phyloP scores from a whole-genome alignment of 352 stramenopile species.

The Aphanomyces invadans region DNA sequence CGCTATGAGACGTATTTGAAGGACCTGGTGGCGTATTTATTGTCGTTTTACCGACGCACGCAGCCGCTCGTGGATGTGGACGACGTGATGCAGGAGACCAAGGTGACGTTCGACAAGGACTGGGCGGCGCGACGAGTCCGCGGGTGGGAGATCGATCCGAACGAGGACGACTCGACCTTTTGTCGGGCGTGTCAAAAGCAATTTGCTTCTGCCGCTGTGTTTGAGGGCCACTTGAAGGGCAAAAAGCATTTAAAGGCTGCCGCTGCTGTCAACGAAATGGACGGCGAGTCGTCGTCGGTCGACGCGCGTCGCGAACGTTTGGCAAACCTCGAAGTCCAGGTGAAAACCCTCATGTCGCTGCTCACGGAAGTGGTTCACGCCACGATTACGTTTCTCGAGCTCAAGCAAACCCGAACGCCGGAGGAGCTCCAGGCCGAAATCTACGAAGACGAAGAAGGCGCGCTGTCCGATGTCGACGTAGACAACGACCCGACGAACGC shows the following conservation, averaged over 20 bases:
- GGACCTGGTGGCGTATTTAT: constrained; percentile 73
- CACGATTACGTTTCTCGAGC: constrained; percentile 76
- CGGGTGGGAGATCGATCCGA: constrained; percentile 40
- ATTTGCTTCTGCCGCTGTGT: constrained; percentile 65
- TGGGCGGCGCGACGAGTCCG: constrained; percentile 53
- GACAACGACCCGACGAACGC: constrained; percentile 53
- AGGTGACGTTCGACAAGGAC: constrained; percentile 76
- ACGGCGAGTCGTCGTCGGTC: background rate
- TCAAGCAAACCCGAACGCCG: constrained; percentile 83
- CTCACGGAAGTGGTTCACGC: constrained; percentile 77
- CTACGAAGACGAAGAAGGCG: constrained; percentile 76
- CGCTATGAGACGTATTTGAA: constrained; percentile 61
- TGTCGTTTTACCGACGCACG: constrained; percentile 80
- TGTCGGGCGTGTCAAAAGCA: constrained; percentile 63
- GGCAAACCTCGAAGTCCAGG: constrained; percentile 63
- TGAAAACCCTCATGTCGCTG: constrained; percentile 63
- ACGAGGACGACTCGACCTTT: constrained; percentile 32
- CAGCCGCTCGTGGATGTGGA: constrained; percentile 83
- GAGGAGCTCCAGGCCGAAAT: constrained; percentile 82
- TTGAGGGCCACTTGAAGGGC: constrained; percentile 58
- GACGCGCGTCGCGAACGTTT: constrained; percentile 32
- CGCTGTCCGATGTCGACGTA: constrained; percentile 73
- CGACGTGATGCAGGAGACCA: constrained; percentile 74
- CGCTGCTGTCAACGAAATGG: constrained; percentile 16
- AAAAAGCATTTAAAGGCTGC: constrained; percentile 74